Base-by-base conservation (phyloP, 768 basidiomycete species). In the Rhodotorula graminis region DNA sequence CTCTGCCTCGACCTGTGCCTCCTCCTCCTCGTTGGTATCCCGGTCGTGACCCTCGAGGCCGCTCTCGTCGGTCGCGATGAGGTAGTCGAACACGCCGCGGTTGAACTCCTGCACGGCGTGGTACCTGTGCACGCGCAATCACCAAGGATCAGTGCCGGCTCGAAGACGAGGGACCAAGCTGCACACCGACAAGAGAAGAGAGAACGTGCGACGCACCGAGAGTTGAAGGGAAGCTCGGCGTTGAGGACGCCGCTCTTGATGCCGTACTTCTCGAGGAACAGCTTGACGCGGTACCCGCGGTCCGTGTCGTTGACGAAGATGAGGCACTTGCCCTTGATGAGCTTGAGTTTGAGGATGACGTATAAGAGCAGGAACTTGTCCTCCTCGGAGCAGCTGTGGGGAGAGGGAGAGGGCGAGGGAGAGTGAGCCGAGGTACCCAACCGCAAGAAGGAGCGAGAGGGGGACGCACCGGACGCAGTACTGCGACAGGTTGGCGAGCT, bases 101-200 rank as follows among this genome's bases (percentile, higher is more conserved):
- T 99, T 99, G 79, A 99, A 99, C 81, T 97, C 96, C 77, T 99
- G 94, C 2, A 99, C 96, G 3, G 90, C 89, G 78, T 99, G 96
- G 78, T 93, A 96, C 81, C 92, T 93, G 58, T 14, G 62, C 2
- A 40, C 0, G 23, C n/a, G n/a, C n/a, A n/a, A n/a, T n/a, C n/a
- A n/a, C n/a, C n/a, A n/a, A n/a, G n/a, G 37, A 9, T 37, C 37
- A 37, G 37, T 9, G 37, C 5, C 37, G 5, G 37, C 37, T 37
- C 37, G 37, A 37, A 4, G 37, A 9, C 37, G 37, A 37, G 4
- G 37, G n/a, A n/a, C n/a, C 37, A 9, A 37, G 37, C 37, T 37
- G 37, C 37, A 5, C 9, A 4, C 5, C 37, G 37, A n/a, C 37
- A 37, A 9, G 9, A 37, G 4, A 37, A 37, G 10, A 40, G 40